phyloP scores from a whole-genome alignment of 192 early-diverging fungal species.

The Diversispora eburnea region DNA sequence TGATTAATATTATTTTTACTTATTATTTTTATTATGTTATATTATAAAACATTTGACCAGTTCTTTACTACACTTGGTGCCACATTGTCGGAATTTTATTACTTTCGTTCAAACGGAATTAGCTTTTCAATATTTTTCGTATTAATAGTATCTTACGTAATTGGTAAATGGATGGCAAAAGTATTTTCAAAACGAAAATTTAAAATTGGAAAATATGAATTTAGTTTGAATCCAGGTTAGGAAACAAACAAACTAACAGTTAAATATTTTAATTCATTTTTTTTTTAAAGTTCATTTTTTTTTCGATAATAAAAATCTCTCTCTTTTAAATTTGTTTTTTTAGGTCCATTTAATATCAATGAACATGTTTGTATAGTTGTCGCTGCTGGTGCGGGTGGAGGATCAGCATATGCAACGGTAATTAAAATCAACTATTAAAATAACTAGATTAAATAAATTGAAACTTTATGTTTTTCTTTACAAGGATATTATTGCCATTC shows the following conservation, averaged over 20 bases:
- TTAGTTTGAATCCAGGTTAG: slow-evolving; percentile 19
- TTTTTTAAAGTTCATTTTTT: too few relatives aligned
- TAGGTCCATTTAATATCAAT: slow-evolving; percentile 58
- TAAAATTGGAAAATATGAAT: neutral
- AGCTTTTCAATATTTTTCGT: slow-evolving; percentile 38
- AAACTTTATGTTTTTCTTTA: neutral
- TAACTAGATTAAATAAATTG: too few relatives aligned
- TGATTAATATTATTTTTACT: neutral
- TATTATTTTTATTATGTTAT: neutral
- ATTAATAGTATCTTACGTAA: slow-evolving; percentile 32
- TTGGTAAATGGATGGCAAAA: slow-evolving; percentile 34
- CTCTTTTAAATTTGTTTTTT: neutral
- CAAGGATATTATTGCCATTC: slow-evolving; percentile 51
- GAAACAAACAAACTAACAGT: neutral
- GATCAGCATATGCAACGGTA: slow-evolving; percentile 54
- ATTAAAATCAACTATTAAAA: slow-evolving; percentile 22
- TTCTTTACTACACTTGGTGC: slow-evolving; percentile 38
- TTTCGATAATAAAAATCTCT: neutral
- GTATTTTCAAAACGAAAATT: slow-evolving; percentile 1
- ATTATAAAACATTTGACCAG: neutral
- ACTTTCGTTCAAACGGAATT: slow-evolving; percentile 35
- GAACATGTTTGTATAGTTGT: slow-evolving; percentile 62
- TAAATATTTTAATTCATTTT: neutral
- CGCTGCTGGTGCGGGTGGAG: slow-evolving; percentile 47
- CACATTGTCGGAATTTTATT: slow-evolving; percentile 39